Percentiles rank a stretch among this genome's conserved stretches.
phyloP scores from a whole-genome alignment of 2,329 filamentous ascomycete species.

The Calonectria montana region DNA sequence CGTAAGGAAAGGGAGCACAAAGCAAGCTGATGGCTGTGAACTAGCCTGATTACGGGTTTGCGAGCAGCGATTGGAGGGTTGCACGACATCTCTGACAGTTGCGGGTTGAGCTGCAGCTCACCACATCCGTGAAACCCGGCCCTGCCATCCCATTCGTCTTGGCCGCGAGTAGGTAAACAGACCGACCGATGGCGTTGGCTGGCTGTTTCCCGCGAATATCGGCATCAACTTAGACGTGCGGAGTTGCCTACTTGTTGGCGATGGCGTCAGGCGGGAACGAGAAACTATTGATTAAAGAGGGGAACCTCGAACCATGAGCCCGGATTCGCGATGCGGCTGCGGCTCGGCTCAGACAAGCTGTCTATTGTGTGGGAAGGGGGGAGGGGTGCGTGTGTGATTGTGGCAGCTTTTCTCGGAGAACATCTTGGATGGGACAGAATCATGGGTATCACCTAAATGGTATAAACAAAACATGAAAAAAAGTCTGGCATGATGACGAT shows the following conservation, averaged over 20 bases:
- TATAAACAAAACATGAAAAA: slow-evolving; percentile 26
- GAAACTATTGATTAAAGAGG: slow-evolving; percentile 7
- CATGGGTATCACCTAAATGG: slow-evolving; percentile 9
- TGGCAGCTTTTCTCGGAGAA: background rate
- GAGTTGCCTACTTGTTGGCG: background rate
- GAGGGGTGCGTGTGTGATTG: background rate
- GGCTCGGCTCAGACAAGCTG: slow-evolving; percentile 35
- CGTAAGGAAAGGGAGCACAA: slow-evolving; percentile 24
- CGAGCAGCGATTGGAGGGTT: slow-evolving; percentile 37
- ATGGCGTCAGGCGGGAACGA: slow-evolving; percentile 1
- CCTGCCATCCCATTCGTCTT: slow-evolving; percentile 21
- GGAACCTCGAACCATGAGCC: slow-evolving; percentile 11
- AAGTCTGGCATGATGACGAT: slow-evolving; percentile 35
- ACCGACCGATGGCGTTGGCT: slow-evolving; percentile 19
- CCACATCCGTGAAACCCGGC: slow-evolving; percentile 25
- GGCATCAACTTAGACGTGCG: background rate
- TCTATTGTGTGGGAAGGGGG: slow-evolving; percentile 1
- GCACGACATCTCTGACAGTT: slow-evolving; percentile 37
- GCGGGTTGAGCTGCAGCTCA: slow-evolving; percentile 37
- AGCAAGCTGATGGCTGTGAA: slow-evolving; percentile 38
- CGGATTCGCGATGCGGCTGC: slow-evolving; percentile 28
- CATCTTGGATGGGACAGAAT: background rate
- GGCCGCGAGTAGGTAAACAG: slow-evolving; percentile 20
- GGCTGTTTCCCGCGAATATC: slow-evolving; percentile 11
- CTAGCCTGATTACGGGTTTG: slow-evolving; percentile 30